Evolutionary conservation across 192 early-diverging fungal genomes (phyloP), one percentile per base, ranked within the genome.

Genomic region (Podila epicladia): DNA sequence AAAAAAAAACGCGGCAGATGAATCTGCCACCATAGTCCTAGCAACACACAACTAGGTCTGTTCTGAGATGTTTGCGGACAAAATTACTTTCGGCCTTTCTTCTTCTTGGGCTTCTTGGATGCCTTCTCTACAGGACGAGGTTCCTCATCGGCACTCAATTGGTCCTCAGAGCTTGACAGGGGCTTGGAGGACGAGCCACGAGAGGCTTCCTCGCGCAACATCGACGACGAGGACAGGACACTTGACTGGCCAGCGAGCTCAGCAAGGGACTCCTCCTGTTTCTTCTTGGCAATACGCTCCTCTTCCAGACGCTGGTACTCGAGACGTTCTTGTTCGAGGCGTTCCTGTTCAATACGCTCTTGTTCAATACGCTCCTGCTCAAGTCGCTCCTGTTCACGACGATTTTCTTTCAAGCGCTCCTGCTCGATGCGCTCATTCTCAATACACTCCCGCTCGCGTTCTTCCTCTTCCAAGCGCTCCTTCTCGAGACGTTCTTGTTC

Each of bases 81-180:
- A 45, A 45, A 45, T 45, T 28, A 69, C 62, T 69, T 69, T 48
- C 24, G 29, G 9, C 51, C 53, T 49, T 41, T 71, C 35, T 70
- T 76, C 62, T 75, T 73, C 74, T 76, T 79, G 41, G 41, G 11
- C 69, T 79, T 79, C 51, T 71, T 72, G 65, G 71, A 72, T 35
- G 64, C 5, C 53, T 79, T 79, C 26, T 68, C 64, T 31, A 32
- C 72, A 11, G 70, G 53, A 32, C 45, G 48, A 0, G 48, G 58
- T 13, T 38, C 70, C 8, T 79, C 75, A n/a, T 79, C 75, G 20
- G 67, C 69, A 33, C 75, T 77, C 6, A 35, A 7, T 51, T 48
- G 65, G 1, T 72, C 75, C 49, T 79, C 75, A 50, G 60, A 79
- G 26, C 64, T 59, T 0, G 69, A 71, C 0, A 28, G 19, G 28